Conservation (phyloP, 2,329 filamentous ascomycete species). For the Canariomyces notabilis region DNA sequence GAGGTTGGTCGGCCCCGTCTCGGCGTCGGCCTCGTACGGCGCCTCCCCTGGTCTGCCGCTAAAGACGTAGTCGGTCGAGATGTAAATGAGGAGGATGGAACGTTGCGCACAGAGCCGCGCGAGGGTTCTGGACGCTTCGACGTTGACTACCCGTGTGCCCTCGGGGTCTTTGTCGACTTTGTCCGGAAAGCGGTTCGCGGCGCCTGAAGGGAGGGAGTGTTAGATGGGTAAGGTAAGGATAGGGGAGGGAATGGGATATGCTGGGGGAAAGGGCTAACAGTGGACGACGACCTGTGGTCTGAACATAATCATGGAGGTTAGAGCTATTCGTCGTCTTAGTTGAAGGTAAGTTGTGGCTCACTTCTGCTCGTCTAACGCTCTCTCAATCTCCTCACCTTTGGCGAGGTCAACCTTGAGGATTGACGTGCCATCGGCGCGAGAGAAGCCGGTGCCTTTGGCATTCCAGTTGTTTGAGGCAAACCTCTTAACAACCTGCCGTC, state of each 20-base stretch:
- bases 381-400: slow-evolving; percentile 42
- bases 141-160: slow-evolving; percentile 68
- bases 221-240: not conserved
- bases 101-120: slow-evolving; percentile 60
- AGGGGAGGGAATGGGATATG: not conserved
- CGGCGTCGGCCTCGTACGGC: slow-evolving; percentile 65
- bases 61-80: slow-evolving; percentile 81
- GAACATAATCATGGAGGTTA: not conserved
- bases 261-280: slow-evolving; percentile 47
- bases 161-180: slow-evolving; percentile 76
- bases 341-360: slow-evolving; percentile 31
- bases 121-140: slow-evolving; percentile 62
- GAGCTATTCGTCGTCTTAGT: not conserved
- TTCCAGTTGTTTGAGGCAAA: slow-evolving; percentile 63
- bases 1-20: slow-evolving; percentile 68
- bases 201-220: slow-evolving; percentile 47
- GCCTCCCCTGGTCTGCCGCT: slow-evolving; percentile 70
- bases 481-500: slow-evolving; percentile 67
- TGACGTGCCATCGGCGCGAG: slow-evolving; percentile 64
- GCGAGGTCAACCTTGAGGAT: slow-evolving; percentile 57
- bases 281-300: slow-evolving; percentile 65
- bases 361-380: slow-evolving; percentile 50
- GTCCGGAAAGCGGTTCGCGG: slow-evolving; percentile 83
- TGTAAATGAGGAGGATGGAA: slow-evolving; percentile 65
- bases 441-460: slow-evolving; percentile 69